These are phyloP conservation scores for Candida glaebosa DNA, from an alignment of 805 yeast genomes.

Conservation along the genomic window DNA sequence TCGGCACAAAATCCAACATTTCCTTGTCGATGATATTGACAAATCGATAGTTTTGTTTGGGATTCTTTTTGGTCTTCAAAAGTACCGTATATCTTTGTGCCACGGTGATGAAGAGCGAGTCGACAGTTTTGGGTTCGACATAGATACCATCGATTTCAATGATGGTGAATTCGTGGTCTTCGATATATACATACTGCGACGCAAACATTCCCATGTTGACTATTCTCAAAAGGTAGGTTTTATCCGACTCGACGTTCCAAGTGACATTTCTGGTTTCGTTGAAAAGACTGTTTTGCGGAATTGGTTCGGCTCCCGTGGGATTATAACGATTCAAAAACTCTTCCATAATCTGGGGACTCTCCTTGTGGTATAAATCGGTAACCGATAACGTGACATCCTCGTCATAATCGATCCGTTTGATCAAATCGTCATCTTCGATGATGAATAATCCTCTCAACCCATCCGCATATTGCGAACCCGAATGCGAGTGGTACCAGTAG, in stretches of 20 bases:
- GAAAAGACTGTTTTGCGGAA: constrained; percentile 76
- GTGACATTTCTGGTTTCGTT: constrained; percentile 78
- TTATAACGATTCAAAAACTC: constrained; percentile 68
- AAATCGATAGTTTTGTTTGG: constrained; percentile 66
- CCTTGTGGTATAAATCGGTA: constrained; percentile 86
- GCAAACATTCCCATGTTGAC: constrained; percentile 89
- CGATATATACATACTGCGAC: constrained; percentile 84
- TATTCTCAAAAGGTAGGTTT: constrained; percentile 77
- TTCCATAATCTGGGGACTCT: constrained; percentile 47
- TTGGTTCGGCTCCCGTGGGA: constrained; percentile 98
- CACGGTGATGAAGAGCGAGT: constrained; percentile 71
- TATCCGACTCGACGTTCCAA: constrained; percentile 79
- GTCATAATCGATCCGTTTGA: constrained; percentile 58
- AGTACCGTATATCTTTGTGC: constrained; percentile 91
- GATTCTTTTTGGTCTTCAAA: constrained; percentile 64
- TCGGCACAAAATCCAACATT: constrained; percentile 78
- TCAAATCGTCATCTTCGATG: constrained; percentile 42
- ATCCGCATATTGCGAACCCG: constrained; percentile 74
- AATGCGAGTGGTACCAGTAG: constrained; percentile 77
- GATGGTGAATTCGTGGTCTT: constrained; percentile 81
- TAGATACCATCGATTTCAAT: constrained; percentile 92
- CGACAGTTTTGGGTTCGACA: constrained; percentile 71
- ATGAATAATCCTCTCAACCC: constrained; percentile 70
- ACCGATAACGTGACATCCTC: constrained; percentile 70
- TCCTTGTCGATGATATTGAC: constrained; percentile 76